Conservation (phyloP, 768 basidiomycete genomes). For the Mrakia blollopis region DNA sequence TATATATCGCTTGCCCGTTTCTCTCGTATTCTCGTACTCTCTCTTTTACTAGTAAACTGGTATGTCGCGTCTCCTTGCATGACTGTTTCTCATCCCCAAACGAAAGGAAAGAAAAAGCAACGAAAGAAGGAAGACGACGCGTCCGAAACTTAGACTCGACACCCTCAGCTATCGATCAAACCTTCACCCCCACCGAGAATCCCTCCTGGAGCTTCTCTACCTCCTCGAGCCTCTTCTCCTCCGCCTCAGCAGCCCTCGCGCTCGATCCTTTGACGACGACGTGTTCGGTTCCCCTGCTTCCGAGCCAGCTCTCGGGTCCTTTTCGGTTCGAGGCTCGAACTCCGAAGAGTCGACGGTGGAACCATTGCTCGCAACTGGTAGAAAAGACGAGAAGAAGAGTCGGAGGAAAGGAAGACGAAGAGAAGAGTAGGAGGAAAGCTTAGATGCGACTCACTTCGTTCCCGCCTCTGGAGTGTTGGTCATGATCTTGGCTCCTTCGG, state of each 20-base stretch:
- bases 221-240: no score
- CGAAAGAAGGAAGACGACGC: no score
- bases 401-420: neutral
- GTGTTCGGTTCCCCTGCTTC: conserved; percentile 28
- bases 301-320: conserved; percentile 29
- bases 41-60: no score
- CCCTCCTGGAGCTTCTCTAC: no score
- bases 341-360: conserved; percentile 22
- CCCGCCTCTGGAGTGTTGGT: neutral
- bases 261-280: conserved; percentile 18
- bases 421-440: neutral
- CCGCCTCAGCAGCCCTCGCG: neutral
- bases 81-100: no score
- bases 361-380: conserved; percentile 16
- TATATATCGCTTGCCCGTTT: neutral
- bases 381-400: neutral
- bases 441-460: conserved; percentile 18
- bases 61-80: no score
- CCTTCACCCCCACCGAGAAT: no score
- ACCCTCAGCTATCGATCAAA: no score
- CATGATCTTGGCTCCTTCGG: conserved; percentile 4
- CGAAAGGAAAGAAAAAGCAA: no score
- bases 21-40: neutral
- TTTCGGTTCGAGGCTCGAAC: conserved; percentile 26
- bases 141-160: no score